Evolutionary conservation across 768 basidiomycete species (phyloP).

Genomic region (Phylloporus arenicola): DNA sequence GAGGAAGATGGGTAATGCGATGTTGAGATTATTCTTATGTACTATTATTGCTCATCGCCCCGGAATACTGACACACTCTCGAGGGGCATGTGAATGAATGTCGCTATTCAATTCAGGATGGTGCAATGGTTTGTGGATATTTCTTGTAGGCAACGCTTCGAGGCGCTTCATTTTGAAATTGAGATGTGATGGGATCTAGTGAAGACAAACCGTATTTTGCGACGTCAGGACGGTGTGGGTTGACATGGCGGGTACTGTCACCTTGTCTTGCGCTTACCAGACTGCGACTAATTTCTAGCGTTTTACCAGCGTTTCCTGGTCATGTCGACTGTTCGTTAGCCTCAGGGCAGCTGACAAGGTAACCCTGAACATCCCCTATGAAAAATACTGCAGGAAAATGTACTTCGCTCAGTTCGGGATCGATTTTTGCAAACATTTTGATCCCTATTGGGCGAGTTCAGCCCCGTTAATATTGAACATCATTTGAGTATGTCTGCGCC

Average conservation of each 20-base stretch:
- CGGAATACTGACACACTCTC: neutral
- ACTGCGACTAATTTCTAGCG: neutral
- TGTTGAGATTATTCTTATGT: neutral
- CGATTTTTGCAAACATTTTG: neutral
- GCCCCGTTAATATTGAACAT: neutral
- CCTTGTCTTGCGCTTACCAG: neutral
- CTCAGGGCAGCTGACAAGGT: neutral
- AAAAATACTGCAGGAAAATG: too few species aligned
- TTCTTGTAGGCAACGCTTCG: neutral
- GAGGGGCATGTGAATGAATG: too few species aligned
- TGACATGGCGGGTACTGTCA: neutral
- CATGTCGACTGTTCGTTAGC: neutral
- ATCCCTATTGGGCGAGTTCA: neutral
- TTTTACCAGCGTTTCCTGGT: neutral
- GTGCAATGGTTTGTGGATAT: neutral
- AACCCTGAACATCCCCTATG: too few species aligned
- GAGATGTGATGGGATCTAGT: too few species aligned
- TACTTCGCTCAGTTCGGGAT: too few species aligned
- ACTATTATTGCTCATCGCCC: neutral
- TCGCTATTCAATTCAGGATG: neutral
- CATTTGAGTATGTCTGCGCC: neutral
- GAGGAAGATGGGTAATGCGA: conserved; percentile 22
- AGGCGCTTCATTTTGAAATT: neutral
- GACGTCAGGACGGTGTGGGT: neutral
- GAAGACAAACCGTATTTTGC: too few species aligned